Evolutionary conservation across 306 rosid genomes (phyloP).

Genomic region (Aeschynomene evenia): DNA sequence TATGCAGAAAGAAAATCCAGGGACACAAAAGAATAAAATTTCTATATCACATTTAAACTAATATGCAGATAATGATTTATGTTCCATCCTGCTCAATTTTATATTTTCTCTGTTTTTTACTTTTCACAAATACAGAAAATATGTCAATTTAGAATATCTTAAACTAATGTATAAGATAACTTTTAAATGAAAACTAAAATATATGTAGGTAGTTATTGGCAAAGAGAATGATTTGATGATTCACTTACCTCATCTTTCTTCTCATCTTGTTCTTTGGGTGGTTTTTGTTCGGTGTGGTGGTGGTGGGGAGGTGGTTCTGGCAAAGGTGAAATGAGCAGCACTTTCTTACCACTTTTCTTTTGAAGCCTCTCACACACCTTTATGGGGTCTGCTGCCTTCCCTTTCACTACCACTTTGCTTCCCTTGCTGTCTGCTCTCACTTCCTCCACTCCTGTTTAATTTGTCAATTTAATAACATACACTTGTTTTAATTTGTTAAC

Average conservation of each 20-base stretch:
- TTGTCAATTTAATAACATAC: too few species aligned
- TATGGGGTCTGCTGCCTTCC: constrained; percentile 85
- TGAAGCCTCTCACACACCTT: constrained; percentile 80
- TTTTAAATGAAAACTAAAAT: background rate
- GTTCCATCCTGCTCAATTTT: too few species aligned
- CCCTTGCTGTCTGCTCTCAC: constrained; percentile 71
- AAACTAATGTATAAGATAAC: too few species aligned
- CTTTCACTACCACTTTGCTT: constrained; percentile 80
- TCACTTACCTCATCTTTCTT: constrained; percentile 92
- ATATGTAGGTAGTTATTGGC: background rate
- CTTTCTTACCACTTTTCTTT: constrained; percentile 91
- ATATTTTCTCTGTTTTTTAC: too few species aligned
- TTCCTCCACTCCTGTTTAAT: constrained; percentile 86
- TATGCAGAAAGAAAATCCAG: too few species aligned
- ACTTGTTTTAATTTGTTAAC: too few species aligned
- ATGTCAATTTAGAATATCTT: too few species aligned
- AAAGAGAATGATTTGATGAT: background rate
- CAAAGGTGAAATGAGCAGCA: constrained; percentile 82
- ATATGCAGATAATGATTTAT: too few species aligned
- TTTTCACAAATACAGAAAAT: too few species aligned
- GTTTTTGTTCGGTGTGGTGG: constrained; percentile 48
- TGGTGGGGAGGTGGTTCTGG: constrained; percentile 97
- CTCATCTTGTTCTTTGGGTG: constrained; percentile 48
- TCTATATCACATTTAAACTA: too few species aligned
- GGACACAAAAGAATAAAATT: too few species aligned